phyloP scores from a whole-genome alignment of 495 filamentous ascomycete species.

The Hypoxylon fuscum region DNA sequence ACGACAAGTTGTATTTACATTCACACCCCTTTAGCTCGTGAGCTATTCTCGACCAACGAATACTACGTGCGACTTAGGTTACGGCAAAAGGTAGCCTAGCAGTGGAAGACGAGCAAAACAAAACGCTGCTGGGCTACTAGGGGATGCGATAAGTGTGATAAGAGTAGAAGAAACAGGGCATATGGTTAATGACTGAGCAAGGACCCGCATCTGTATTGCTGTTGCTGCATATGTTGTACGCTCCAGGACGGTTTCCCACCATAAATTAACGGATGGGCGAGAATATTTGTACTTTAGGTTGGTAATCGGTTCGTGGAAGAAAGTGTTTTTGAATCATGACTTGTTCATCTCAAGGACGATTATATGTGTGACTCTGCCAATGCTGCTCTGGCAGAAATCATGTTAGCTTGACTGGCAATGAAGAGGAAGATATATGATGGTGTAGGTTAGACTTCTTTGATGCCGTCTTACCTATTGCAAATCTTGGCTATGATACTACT shows the following conservation, averaged over 20 bases:
- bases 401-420: neutral
- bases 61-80: constrained; percentile 21
- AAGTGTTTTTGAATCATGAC: constrained; percentile 14
- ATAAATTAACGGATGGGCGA: constrained; percentile 53
- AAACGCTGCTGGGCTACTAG: constrained; percentile 37
- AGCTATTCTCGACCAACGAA: constrained; percentile 13
- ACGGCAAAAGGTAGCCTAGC: constrained; percentile 34
- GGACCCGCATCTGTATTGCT: constrained; percentile 54
- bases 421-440: no score
- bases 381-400: neutral
- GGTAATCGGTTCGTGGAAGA: constrained; percentile 45
- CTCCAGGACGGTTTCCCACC: constrained; percentile 48
- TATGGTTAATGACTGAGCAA: constrained; percentile 51
- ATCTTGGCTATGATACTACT: no score
- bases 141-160: constrained; percentile 30
- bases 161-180: constrained; percentile 40
- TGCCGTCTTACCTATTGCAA: no score
- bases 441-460: no score
- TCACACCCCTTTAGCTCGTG: constrained; percentile 16
- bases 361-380: neutral
- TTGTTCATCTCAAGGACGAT: constrained; percentile 1
- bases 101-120: constrained; percentile 38
- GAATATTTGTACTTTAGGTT: constrained; percentile 58
- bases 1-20: constrained; percentile 38
- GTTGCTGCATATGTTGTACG: constrained; percentile 48